Conservation (phyloP, 768 basidiomycete species). For the Chalciporus sphaerocephalus region DNA sequence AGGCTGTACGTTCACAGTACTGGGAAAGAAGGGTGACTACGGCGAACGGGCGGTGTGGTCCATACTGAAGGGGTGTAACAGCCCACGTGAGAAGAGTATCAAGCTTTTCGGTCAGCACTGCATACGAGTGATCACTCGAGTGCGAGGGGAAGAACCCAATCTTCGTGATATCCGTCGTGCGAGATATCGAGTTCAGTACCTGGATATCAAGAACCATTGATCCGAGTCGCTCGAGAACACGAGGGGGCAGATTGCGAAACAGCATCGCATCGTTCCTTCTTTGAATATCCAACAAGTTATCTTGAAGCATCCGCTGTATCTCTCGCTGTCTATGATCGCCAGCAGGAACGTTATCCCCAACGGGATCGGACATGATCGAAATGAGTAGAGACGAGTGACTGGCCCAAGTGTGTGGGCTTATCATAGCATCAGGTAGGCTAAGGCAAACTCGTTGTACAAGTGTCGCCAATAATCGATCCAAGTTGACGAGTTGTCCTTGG, state of each 20-base stretch:
- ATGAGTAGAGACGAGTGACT: conserved; percentile 40
- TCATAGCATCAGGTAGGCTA: conserved; percentile 67
- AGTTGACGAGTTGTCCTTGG: conserved; percentile 50
- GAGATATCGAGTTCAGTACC: conserved; percentile 72
- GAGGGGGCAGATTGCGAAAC: conserved; percentile 62
- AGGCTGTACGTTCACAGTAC: conserved; percentile 61
- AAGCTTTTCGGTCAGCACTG: conserved; percentile 61
- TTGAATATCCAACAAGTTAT: conserved; percentile 65
- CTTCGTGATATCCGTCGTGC: conserved; percentile 53
- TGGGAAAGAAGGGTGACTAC: conserved; percentile 63
- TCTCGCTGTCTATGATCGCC: conserved; percentile 36
- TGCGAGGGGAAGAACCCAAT: conserved; percentile 56
- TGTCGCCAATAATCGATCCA: conserved; percentile 50
- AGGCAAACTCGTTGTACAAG: conserved; percentile 66
- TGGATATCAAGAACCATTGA: conserved; percentile 57
- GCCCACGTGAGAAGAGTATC: conserved; percentile 77
- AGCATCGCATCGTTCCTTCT: conserved; percentile 78
- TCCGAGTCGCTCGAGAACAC: conserved; percentile 54
- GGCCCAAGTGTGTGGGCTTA: conserved; percentile 69
- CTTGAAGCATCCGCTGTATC: conserved; percentile 46
- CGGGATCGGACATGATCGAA: conserved; percentile 40
- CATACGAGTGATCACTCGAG: conserved; percentile 30
- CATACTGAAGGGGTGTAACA: conserved; percentile 75
- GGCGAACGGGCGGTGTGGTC: conserved; percentile 75
- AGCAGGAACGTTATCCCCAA: conserved; percentile 24